Evolutionary conservation across 257 asterid species (phyloP).

Genomic region (Solanum piurae): DNA sequence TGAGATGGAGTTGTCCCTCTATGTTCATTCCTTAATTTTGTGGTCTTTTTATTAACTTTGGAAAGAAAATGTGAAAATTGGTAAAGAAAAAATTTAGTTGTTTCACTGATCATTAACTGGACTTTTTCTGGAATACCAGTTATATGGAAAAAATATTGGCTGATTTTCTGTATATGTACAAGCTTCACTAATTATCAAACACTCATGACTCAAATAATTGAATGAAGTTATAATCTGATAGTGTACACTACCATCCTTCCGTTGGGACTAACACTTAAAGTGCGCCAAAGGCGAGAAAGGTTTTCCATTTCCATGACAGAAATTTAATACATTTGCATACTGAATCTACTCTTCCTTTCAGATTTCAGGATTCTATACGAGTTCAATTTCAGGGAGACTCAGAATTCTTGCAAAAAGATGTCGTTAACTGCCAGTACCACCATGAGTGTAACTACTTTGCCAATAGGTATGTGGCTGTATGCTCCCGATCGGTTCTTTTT

Average conservation of each 20-base stretch:
- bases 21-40: not conserved
- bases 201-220: not conserved
- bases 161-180: not conserved
- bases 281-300: not conserved
- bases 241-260: not conserved
- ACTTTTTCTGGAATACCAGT: not conserved
- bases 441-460: slow-evolving; percentile 14
- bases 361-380: not conserved
- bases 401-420: slow-evolving; percentile 16
- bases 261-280: not conserved
- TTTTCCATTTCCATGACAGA: not conserved
- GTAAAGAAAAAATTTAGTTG: not conserved
- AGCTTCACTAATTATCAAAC: not conserved
- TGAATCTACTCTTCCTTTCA: not conserved
- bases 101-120: not conserved
- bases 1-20: not conserved
- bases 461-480: slow-evolving; percentile 17
- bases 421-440: slow-evolving; percentile 19
- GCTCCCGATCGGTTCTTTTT: not conserved
- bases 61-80: not conserved
- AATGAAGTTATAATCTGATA: not conserved
- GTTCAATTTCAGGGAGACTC: not conserved
- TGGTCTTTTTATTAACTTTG: not conserved
- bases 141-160: not conserved
- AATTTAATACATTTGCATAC: not conserved